Conservation (phyloP, 352 stramenopile species). For the Phytophthora pseudosyringae region DNA sequence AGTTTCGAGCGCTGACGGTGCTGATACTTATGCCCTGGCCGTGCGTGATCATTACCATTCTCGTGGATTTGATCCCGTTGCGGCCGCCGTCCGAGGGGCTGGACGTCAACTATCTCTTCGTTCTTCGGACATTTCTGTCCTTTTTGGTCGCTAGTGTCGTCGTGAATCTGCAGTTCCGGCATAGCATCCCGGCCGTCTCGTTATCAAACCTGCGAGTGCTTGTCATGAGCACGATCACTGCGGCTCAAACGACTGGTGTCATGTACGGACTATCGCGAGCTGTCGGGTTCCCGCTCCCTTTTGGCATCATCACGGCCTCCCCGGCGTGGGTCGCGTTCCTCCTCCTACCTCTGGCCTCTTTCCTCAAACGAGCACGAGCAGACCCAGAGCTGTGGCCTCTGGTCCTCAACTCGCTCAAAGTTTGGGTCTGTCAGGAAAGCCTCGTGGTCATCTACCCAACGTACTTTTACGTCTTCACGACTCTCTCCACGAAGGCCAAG, state of each 20-base stretch:
- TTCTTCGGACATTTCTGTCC: slow-evolving; percentile 19
- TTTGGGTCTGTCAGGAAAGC: slow-evolving; percentile 18
- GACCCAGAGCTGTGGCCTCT: slow-evolving; percentile 14
- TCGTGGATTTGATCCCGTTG: slow-evolving; percentile 32
- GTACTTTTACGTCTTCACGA: slow-evolving; percentile 36
- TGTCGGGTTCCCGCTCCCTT: slow-evolving; percentile 44
- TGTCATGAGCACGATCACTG: slow-evolving; percentile 2
- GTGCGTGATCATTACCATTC: slow-evolving; percentile 23
- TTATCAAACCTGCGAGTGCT: slow-evolving; percentile 6
- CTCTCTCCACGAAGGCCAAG: slow-evolving; percentile 5
- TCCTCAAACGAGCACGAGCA: slow-evolving; percentile 7
- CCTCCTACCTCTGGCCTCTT: not conserved
- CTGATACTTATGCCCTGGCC: slow-evolving; percentile 21
- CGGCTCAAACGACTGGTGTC: not conserved
- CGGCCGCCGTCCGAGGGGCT: slow-evolving; percentile 11
- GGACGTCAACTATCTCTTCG: slow-evolving; percentile 24
- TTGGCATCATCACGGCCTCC: slow-evolving; percentile 33
- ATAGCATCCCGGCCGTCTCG: slow-evolving; percentile 18
- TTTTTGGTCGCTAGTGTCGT: slow-evolving; percentile 27
- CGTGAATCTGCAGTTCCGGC: slow-evolving; percentile 26
- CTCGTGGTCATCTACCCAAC: slow-evolving; percentile 37
- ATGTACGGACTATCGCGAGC: slow-evolving; percentile 18
- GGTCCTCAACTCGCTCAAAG: slow-evolving; percentile 16
- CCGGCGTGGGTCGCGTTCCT: slow-evolving; percentile 12
- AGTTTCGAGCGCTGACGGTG: slow-evolving; percentile 1